Percentiles rank a stretch among this genome's conserved stretches.
Conservation (phyloP, 1,284 basidiomycete species). For the Sanghuangporus weigelae region DNA sequence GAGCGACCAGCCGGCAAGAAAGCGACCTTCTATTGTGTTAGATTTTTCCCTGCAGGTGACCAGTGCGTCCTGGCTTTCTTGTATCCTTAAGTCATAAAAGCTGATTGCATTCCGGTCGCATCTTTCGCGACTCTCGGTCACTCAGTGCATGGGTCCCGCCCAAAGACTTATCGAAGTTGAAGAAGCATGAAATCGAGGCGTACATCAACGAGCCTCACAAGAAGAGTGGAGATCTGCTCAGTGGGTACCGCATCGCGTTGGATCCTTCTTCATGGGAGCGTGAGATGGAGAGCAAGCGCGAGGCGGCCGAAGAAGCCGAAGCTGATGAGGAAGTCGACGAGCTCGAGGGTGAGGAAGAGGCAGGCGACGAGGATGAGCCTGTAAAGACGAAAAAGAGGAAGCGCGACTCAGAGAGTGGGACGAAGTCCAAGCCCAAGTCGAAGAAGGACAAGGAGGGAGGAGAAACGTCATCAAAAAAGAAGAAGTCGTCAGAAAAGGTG, state of each 20-base stretch:
- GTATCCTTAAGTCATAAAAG: not conserved
- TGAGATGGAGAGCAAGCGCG: constrained; percentile 41
- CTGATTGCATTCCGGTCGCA: constrained; percentile 1
- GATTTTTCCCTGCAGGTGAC: constrained; percentile 89
- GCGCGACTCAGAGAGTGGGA: constrained; percentile 41
- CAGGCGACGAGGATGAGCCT: constrained; percentile 47
- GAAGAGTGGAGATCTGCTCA: constrained; percentile 68
- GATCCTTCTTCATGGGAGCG: constrained; percentile 78
- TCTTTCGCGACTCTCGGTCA: constrained; percentile 16
- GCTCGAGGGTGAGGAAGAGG: constrained; percentile 51
- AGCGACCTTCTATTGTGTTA: constrained; percentile 66
- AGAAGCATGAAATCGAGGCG: constrained; percentile 76
- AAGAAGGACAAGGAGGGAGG: constrained; percentile 62
- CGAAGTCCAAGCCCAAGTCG: constrained; percentile 46
- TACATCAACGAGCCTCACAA: constrained; percentile 76
- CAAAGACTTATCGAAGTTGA: constrained; percentile 79
- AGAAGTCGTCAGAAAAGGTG: constrained; percentile 31
- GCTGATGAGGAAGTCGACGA: constrained; percentile 66
- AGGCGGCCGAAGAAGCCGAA: constrained; percentile 48
- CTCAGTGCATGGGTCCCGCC: constrained; percentile 79
- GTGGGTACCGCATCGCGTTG: constrained; percentile 79
- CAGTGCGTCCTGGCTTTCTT: constrained; percentile 56
- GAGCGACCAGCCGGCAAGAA: constrained; percentile 66
- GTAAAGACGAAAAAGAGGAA: constrained; percentile 43
- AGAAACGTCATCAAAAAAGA: constrained; percentile 37